Base-by-base conservation (phyloP, 768 basidiomycete genomes). In the Lanmaoa pseudosensibilis region DNA sequence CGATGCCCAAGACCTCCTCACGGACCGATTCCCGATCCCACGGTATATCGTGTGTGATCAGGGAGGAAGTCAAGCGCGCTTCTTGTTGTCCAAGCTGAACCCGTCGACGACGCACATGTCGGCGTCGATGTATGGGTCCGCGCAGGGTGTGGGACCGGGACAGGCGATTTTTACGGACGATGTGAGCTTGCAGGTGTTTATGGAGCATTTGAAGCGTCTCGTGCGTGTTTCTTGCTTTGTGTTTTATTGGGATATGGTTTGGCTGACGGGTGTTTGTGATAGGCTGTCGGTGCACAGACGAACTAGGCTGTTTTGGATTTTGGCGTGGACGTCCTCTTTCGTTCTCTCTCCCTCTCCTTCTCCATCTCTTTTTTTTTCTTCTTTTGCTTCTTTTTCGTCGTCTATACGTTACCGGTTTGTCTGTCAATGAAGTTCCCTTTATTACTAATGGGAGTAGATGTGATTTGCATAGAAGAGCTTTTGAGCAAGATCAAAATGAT, bases 121-220 rank as follows among this genome's bases (percentile, higher is more conserved):
- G 23, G 83, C 83, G 59, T 84, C 84, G 56, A 92, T 95, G 85
- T 95, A 95, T 72, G 92, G 93, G n/a, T 81, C 85, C 5, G 79
- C 83, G 10, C 80, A 84, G 15, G 81, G 82, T 19, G 83, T 83
- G 11, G 80, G 80, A 10, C 76, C 83, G 2, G 95, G 95, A 5
- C 90, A 94, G 73, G 92, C 94, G 16, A 98, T 99, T 73, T 97
- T 98, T 73, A 99, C 97, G 53, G 97, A 98, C 69, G 96, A 99
- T 73, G 96, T 98, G 59, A 97, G 93, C 70, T 82, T 98, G 75
- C 92, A 95, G 73, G 90, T 95, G 54, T 96, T 97, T 79, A 95
- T 94, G 94, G 95, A 97, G 68, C 92, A 95, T 77, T 77, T 98
- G 74, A 97, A 96, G 73, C 86, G 94, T 67, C 74, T 98, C 78